Evolutionary conservation across 257 asterid species (phyloP), one percentile per base, ranked within the genome.

Genomic region (Coffea canephora): DNA sequence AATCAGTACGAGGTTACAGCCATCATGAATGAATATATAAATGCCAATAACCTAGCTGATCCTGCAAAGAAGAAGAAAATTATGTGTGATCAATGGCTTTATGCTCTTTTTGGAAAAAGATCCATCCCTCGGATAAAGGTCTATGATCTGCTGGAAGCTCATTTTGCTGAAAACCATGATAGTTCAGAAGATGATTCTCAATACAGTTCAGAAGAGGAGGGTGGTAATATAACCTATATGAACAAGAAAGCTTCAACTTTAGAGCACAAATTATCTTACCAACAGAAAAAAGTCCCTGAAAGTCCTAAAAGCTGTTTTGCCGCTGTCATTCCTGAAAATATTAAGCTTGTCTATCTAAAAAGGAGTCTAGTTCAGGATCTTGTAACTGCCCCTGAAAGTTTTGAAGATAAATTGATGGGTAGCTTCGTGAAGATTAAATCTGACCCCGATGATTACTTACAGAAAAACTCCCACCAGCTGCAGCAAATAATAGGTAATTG

Each of bases 381-480:
- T 78, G 86, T 85, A 74, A 88, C 88, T 87, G 84, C 77, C 70
- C 91, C 87, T 66, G 94, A 88, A 76, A 86, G 85, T 80, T 91
- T 86, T 23, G 92, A 89, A 77, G 80, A 41, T 69, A 96, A 89
- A 84, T 25, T 94, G 67, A 81, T 90, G 81, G 98, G 97, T 61
- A 90, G 98, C 88, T 92, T 91, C 83, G 97, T 96, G 81, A 89
- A 98, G 90, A 82, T 95, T 83, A 95, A 89, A 78, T 83, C 91
- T 73, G 97, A 95, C 81, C 97, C 93, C 18, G 80, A 87, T 76
- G 97, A 96, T 85, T 92, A 86, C 80, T 82, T 50, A 78, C 97
- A 95, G 80, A 92, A 90, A 87, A 84, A 88, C 83, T 86, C 88
- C 55, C 86, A 91, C 90, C 97, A 92, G 84, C 97, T 96, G 80